Evolutionary conservation across 306 rosid species (phyloP).

Genomic region (Castanospermum australe): DNA sequence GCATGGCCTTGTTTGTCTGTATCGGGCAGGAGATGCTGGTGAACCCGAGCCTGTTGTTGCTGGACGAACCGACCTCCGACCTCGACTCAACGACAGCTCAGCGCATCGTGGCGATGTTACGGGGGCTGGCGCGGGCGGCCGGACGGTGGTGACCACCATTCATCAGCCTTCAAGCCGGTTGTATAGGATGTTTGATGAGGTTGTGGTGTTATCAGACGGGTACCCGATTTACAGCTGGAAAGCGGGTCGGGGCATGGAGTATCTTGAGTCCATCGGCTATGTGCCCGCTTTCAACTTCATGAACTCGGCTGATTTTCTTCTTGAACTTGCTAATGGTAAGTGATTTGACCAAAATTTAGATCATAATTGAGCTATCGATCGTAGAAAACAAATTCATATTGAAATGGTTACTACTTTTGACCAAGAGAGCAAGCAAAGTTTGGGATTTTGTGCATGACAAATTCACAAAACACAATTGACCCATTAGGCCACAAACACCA

Average conservation of each 20-base stretch:
- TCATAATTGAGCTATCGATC: not conserved
- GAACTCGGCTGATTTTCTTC: slow-evolving; percentile 86
- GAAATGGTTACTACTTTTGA: not conserved
- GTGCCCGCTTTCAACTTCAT: slow-evolving; percentile 60
- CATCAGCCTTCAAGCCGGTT: slow-evolving; percentile 84
- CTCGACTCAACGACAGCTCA: slow-evolving; percentile 85
- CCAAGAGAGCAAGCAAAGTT: not conserved
- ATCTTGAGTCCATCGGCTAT: slow-evolving; percentile 61
- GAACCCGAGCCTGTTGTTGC: slow-evolving; percentile 71
- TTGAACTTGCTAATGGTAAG: slow-evolving; percentile 91
- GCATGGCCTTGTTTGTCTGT: slow-evolving; percentile 58
- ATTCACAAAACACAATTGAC: slow-evolving; percentile 21
- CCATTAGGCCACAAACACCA: not conserved
- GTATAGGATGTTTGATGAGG: slow-evolving; percentile 81
- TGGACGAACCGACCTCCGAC: slow-evolving; percentile 91
- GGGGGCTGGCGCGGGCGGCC: slow-evolving; percentile 59
- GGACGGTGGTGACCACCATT: slow-evolving; percentile 76
- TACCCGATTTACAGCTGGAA: slow-evolving; percentile 65
- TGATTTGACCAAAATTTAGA: not conserved
- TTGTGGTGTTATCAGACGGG: slow-evolving; percentile 68
- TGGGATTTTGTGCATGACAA: slow-evolving; percentile 32
- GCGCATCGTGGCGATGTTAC: slow-evolving; percentile 48
- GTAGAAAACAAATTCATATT: not conserved
- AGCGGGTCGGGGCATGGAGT: slow-evolving; percentile 68
- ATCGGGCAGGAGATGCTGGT: slow-evolving; percentile 87